Percentiles rank a stretch among this genome's conserved stretches.
These are phyloP conservation scores for Sclerotinia subarctica DNA, from an alignment of 2,329 filamentous ascomycete genomes.

Conservation along the genomic window DNA sequence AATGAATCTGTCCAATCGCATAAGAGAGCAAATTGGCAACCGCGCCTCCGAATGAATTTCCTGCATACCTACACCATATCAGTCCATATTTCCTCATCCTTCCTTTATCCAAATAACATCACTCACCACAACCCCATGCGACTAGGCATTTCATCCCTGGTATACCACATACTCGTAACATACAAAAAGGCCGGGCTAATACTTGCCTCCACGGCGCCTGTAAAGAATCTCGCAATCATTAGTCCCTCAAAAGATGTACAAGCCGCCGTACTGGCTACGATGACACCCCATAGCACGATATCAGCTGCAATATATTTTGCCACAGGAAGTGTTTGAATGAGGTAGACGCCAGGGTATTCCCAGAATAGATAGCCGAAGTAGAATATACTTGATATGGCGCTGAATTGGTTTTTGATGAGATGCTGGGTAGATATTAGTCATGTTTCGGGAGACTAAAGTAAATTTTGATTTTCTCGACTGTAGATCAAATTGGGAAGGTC, in stretches of 20 bases:
- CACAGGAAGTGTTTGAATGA: conserved; percentile 39
- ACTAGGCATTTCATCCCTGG: conserved; percentile 54
- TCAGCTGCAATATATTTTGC: conserved; percentile 38
- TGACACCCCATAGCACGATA: conserved; percentile 36
- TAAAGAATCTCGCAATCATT: conserved; percentile 43
- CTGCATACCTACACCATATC: conserved; percentile 45
- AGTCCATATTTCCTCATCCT: no score
- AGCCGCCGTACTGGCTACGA: conserved; percentile 39
- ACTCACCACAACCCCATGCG: conserved; percentile 53
- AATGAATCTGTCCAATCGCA: conserved; percentile 52
- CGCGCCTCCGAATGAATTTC: conserved; percentile 50
- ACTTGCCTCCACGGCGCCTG: conserved; percentile 48
- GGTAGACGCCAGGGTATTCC: conserved; percentile 40
- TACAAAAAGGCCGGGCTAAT: conserved; percentile 54
- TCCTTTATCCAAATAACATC: neutral
- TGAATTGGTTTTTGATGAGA: conserved; percentile 16
- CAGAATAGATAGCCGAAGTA: conserved; percentile 32
- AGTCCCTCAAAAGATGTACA: conserved; percentile 42
- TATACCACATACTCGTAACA: conserved; percentile 45
- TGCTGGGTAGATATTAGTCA: neutral
- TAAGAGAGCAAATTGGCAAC: conserved; percentile 53
- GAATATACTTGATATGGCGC: conserved; percentile 26
- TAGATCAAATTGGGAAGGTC: no score
- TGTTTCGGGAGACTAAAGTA: no score
- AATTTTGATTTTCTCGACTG: no score